Evolutionary conservation across 164 flowering plant genomes (phyloP).

Genomic region (Warburgia ugandensis): DNA sequence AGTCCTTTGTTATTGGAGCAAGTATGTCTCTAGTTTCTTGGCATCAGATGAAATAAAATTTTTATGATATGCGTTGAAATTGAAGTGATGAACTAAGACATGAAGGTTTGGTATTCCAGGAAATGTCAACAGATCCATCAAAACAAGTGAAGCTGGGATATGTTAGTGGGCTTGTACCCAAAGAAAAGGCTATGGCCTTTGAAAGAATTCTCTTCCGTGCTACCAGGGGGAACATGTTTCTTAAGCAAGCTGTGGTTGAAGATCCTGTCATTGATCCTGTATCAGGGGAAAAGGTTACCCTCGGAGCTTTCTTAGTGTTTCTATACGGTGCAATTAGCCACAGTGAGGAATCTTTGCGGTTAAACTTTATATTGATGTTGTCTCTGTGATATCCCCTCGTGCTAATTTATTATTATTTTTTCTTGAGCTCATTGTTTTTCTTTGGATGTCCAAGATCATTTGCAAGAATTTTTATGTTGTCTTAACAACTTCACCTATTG

Average conservation of each 20-base stretch:
- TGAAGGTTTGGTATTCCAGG: conserved; percentile 34
- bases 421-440: too few relatives aligned
- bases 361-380: too few relatives aligned
- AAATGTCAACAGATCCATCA: conserved; percentile 52
- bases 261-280: conserved; percentile 82
- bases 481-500: too few relatives aligned
- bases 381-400: too few relatives aligned
- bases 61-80: too few relatives aligned
- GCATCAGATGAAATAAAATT: conserved; percentile 1
- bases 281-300: conserved; percentile 85
- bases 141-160: conserved; percentile 90
- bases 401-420: too few relatives aligned
- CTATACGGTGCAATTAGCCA: too few relatives aligned
- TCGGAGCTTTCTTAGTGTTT: background rate
- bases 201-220: conserved; percentile 98
- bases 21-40: conserved; percentile 25
- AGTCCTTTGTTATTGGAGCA: conserved; percentile 71
- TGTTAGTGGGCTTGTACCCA: conserved; percentile 81
- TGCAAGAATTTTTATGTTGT: too few relatives aligned
- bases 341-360: too few relatives aligned
- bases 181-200: conserved; percentile 84
- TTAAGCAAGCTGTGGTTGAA: conserved; percentile 64
- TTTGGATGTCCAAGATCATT: too few relatives aligned
- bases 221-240: conserved; percentile 87
- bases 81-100: conserved; percentile 1